A percentile compares a stretch with the other conserved stretches of the same genome.
These are phyloP conservation scores for Helotiales sp. DNA, from an alignment of 2,329 filamentous ascomycete species.

Conservation along the genomic window DNA sequence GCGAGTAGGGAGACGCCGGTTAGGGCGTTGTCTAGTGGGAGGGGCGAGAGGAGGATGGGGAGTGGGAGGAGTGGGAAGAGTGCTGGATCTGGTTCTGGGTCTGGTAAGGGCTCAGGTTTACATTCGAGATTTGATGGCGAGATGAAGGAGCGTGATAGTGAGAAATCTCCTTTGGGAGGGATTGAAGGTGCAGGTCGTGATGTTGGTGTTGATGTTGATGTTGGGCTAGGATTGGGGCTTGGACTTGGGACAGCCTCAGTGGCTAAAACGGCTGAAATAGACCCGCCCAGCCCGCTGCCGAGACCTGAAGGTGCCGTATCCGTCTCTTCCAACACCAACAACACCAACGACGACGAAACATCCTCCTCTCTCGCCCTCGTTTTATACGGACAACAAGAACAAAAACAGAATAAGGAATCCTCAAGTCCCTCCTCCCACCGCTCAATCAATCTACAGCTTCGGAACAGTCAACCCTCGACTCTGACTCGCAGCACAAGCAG, in stretches of 20 bases:
- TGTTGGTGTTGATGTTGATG: not conserved
- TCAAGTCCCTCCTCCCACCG: not conserved
- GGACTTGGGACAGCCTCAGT: slow-evolving; percentile 8
- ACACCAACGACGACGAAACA: not conserved
- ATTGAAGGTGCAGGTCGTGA: not conserved
- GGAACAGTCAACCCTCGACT: not conserved
- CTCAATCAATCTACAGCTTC: not conserved
- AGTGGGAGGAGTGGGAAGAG: too few relatives aligned
- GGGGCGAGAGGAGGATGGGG: too few relatives aligned
- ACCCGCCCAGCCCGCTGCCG: not conserved
- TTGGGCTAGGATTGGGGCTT: not conserved
- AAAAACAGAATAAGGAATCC: not conserved
- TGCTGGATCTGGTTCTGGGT: too few relatives aligned
- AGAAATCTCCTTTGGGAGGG: not conserved
- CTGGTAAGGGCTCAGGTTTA: too few relatives aligned
- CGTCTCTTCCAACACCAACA: not conserved
- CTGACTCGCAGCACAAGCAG: not conserved
- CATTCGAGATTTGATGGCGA: too few relatives aligned
- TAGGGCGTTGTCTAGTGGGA: not conserved
- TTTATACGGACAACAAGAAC: not conserved
- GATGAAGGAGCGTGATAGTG: not conserved
- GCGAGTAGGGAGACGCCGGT: slow-evolving; percentile 16
- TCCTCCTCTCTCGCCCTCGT: not conserved
- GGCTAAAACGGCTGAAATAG: not conserved
- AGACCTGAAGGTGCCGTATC: not conserved